phyloP scores from a whole-genome alignment of 2,329 filamentous ascomycete genomes.

The Claviceps sp. region DNA sequence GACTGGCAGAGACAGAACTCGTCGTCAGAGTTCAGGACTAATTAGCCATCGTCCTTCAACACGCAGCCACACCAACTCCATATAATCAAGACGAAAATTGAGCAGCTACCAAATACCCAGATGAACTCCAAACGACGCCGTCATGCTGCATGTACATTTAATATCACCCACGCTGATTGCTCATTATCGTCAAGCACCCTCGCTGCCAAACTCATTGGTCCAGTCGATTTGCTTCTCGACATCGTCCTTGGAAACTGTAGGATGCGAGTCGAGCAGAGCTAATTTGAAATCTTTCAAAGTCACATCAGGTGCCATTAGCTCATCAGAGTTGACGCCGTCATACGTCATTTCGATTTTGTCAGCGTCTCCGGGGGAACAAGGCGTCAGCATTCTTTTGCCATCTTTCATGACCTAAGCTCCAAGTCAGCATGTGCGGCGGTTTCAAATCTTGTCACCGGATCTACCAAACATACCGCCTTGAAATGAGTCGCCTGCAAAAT shows the following conservation, averaged over 20 bases:
- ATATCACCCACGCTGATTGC: constrained; percentile 5
- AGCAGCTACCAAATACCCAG: constrained; percentile 10
- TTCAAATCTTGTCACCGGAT: neutral
- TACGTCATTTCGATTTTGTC: constrained; percentile 89
- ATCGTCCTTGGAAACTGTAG: constrained; percentile 82
- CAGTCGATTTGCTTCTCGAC: constrained; percentile 76
- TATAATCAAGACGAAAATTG: constrained; percentile 6
- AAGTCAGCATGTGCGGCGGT: constrained; percentile 8
- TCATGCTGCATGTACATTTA: constrained; percentile 11
- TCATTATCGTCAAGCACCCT: constrained; percentile 43
- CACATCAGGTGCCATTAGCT: constrained; percentile 75
- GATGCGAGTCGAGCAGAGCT: constrained; percentile 75
- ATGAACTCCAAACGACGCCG: constrained; percentile 19
- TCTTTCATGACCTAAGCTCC: constrained; percentile 53
- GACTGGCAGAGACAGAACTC: neutral
- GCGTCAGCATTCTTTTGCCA: constrained; percentile 56
- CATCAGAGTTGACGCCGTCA: constrained; percentile 72
- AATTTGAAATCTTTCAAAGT: constrained; percentile 86
- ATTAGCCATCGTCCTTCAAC: neutral
- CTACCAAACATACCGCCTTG: constrained; percentile 54
- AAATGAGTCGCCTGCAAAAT: constrained; percentile 98
- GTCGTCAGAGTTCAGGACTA: neutral
- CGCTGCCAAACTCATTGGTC: constrained; percentile 93
- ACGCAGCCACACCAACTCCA: neutral
- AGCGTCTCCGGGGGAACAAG: constrained; percentile 82